Conservation (phyloP, 305 asterid genomes). For the Fraxinus paxiana region DNA sequence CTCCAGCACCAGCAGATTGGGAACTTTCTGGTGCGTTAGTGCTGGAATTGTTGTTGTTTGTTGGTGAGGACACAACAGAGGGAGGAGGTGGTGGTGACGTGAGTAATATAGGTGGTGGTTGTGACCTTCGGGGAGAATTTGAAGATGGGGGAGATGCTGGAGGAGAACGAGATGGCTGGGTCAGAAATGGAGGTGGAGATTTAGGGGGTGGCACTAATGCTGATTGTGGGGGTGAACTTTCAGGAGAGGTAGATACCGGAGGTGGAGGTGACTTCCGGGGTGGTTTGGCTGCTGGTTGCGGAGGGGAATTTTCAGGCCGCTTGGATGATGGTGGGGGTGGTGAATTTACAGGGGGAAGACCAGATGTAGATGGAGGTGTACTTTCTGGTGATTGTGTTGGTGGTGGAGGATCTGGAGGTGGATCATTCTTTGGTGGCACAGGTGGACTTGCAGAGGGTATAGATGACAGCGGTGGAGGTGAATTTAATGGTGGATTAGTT, state of each 20-base stretch:
- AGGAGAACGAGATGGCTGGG: constrained; percentile 28
- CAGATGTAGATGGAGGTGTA: constrained; percentile 32
- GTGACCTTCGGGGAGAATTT: constrained; percentile 24
- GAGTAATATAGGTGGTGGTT: constrained; percentile 22
- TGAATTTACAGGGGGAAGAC: neutral
- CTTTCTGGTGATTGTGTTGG: constrained; percentile 20
- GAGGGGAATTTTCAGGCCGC: constrained; percentile 33
- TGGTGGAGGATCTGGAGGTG: constrained; percentile 37
- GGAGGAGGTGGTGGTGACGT: constrained; percentile 37
- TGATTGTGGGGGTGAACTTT: constrained; percentile 45
- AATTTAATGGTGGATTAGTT: constrained; percentile 20
- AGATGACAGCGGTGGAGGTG: constrained; percentile 12
- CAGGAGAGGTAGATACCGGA: constrained; percentile 30
- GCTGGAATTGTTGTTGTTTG: constrained; percentile 30
- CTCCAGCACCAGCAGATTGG: constrained; percentile 30
- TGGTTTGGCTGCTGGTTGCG: constrained; percentile 23
- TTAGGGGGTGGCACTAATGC: constrained; percentile 30
- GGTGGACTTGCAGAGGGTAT: constrained; percentile 13
- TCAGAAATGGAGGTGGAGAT: constrained; percentile 35
- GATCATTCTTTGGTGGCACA: constrained; percentile 25
- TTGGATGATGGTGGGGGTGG: constrained; percentile 22
- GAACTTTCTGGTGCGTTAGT: constrained; percentile 31
- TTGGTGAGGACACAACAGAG: constrained; percentile 24
- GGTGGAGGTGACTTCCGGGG: constrained; percentile 33
- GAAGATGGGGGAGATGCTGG: constrained; percentile 34